phyloP scores from a whole-genome alignment of 352 stramenopile genomes.

The Thraustotheca clavata region DNA sequence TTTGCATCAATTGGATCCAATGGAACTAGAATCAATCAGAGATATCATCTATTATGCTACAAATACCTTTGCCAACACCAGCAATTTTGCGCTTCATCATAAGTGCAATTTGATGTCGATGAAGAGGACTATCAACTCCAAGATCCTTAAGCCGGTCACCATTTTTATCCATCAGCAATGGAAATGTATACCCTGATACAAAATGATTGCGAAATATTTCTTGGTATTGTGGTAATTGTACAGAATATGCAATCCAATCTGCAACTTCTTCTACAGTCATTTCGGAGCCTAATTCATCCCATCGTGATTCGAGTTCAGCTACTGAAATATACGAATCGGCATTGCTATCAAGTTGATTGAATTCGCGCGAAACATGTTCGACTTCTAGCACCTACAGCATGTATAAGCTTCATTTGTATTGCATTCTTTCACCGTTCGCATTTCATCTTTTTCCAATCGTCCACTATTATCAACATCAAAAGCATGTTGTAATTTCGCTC shows the following conservation, averaged over 20 bases:
- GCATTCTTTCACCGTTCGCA: conserved; percentile 36
- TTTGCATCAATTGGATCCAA: not conserved
- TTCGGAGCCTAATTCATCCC: conserved; percentile 67
- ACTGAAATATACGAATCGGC: conserved; percentile 74
- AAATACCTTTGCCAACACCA: conserved; percentile 4
- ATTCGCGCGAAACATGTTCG: conserved; percentile 57
- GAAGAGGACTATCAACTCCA: conserved; percentile 53
- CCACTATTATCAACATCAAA: conserved; percentile 74
- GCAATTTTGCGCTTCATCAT: conserved; percentile 47
- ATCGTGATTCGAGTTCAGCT: conserved; percentile 73
- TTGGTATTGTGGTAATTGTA: conserved; percentile 75
- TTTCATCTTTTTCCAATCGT: conserved; percentile 60
- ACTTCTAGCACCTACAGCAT: conserved; percentile 34
- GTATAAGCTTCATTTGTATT: not conserved
- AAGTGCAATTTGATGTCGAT: conserved; percentile 71
- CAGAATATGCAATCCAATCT: conserved; percentile 71
- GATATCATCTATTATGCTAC: not conserved
- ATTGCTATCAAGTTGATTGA: conserved; percentile 70
- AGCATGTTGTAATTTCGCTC: conserved; percentile 71
- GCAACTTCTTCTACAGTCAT: conserved; percentile 79
- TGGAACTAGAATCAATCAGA: not conserved
- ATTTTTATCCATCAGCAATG: conserved; percentile 77
- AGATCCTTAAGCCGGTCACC: conserved; percentile 60
- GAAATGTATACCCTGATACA: conserved; percentile 82
- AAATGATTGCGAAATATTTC: conserved; percentile 67